Evolutionary conservation across 2,329 filamentous ascomycete species (phyloP), one percentile per base, ranked within the genome.

Genomic region (Aspergillus sclerotialis): DNA sequence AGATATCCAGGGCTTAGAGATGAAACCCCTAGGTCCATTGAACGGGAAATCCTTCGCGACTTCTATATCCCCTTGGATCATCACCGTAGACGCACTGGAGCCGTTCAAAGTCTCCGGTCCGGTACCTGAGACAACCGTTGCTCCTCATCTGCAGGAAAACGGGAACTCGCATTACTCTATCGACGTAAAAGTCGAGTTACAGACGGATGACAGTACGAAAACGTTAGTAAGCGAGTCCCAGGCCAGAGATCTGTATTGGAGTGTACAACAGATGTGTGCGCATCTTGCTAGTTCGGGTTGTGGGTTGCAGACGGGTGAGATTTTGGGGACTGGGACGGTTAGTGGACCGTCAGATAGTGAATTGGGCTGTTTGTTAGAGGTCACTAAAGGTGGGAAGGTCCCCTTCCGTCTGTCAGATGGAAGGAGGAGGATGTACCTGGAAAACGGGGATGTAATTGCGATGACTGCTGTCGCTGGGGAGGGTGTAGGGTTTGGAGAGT

Each of bases 21-120:
- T 80, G 75, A 62, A 61, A 3, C 76, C 76, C 0, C 56, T 80
- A 0, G 77, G 77, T 0, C 78, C 78, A 0, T 67, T 80, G 33
- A 77, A 79, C 32, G 68, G 70, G 2, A 82, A 82, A 51, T 72
- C 68, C 19, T 78, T 80, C 28, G 69, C 67, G 5, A 81, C 76
- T 0, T 69, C 66, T 1, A 72, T 82, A 14, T 75, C 72, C 0
- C 75, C 78, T 0, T 82, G 78, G 78, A 60, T 81, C 9, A 54
- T 81, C 3, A 77, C 75, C 0, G 58, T 75, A 2, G 76, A 80
- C 23, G 77, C 78, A 0, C 50, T 82, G n/a, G 56, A 43, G n/a
- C 46, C 48, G 9, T 56, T 50, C 37, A 43, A 36, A 27, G 29
- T 29, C 2, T 16, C 35, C 0, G 48, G 39, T n/a, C 45, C 46